Evolutionary conservation across 192 early-diverging fungal genomes (phyloP), one percentile per base, ranked within the genome.

Genomic region (Coemansia sp.): DNA sequence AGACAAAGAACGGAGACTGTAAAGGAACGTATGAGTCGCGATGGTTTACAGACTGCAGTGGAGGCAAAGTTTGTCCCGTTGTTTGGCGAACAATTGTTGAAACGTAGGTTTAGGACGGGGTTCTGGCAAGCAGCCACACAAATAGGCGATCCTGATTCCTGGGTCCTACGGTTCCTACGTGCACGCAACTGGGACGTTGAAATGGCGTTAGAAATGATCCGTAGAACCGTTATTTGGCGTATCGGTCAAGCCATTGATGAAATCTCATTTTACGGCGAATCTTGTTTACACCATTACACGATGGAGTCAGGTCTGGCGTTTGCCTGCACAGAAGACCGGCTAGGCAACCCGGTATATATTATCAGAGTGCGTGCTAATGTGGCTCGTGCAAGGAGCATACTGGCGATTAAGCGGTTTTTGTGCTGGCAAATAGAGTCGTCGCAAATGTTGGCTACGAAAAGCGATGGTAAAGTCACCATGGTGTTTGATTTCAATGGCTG

Each of bases 171-270:
- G 17, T 96, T 92, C 75, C 81, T 96, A 32, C 87, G 95, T 28
- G 95, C 95, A 8, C 86, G 95, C 45, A 93, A 93, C 64, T 97
- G 94, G 93, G 88, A 96, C 69, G 81, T 90, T 2, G 64, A 79
- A 11, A 83, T 84, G 53, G 91, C 93, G 1, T 69, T 90, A 3
- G 78, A 76, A 3, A 95, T 95, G 95, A 51, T 91, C 22, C 53
- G 85, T 15, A 79, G 84, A 33, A 81, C 89, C 2, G 69, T 96
- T 35, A 76, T 85, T 20, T 97, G 95, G 95, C 79, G 93, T 18
- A 32, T 87, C 0, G 87, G 86, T 17, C 84, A 81, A 60, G 88
- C 83, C 36, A 85, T 93, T 12, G 69, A 78, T 37, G 75, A 79
- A 11, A 60, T 92, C 14, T 66, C 87, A 11, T 75, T 74, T 36